These are phyloP conservation scores for Pseudogymnoascus pannorum DNA, from an alignment of 2,329 filamentous ascomycete genomes.

Conservation along the genomic window DNA sequence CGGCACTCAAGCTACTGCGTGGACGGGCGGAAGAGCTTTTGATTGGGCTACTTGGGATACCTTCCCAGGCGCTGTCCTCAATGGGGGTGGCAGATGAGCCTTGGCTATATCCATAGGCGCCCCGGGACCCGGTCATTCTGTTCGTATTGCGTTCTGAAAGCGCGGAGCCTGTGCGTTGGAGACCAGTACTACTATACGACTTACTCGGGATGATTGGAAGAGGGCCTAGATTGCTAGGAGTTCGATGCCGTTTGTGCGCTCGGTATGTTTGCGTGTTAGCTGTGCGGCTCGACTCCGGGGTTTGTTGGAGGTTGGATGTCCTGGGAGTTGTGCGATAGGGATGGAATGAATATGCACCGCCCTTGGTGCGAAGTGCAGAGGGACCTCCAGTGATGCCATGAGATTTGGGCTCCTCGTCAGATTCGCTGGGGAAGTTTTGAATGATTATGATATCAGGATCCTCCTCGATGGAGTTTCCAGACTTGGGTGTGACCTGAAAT, in stretches of 20 bases:
- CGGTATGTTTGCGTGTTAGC: background rate
- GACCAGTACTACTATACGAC: constrained; percentile 3
- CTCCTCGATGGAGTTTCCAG: background rate
- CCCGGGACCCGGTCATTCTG: background rate
- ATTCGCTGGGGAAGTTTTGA: background rate
- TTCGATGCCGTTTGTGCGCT: background rate
- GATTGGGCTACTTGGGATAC: constrained; percentile 6
- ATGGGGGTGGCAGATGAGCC: constrained; percentile 13
- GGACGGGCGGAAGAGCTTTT: constrained; percentile 10
- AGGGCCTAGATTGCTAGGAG: constrained; percentile 1
- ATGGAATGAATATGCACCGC: background rate
- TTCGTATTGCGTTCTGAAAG: background rate
- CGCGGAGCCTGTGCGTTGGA: constrained; percentile 13
- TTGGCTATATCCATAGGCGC: background rate
- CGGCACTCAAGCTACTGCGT: constrained; percentile 16
- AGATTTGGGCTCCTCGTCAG: background rate
- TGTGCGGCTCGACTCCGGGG: background rate
- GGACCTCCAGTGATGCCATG: background rate
- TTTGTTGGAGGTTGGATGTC: background rate
- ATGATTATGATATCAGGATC: constrained; percentile 4
- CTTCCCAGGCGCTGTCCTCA: constrained; percentile 17
- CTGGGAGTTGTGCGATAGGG: background rate
- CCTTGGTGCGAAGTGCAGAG: background rate
- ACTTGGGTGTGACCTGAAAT: background rate
- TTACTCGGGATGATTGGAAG: constrained; percentile 11